Conservation (phyloP, 345 rosid genomes). For the Salix exigua region DNA sequence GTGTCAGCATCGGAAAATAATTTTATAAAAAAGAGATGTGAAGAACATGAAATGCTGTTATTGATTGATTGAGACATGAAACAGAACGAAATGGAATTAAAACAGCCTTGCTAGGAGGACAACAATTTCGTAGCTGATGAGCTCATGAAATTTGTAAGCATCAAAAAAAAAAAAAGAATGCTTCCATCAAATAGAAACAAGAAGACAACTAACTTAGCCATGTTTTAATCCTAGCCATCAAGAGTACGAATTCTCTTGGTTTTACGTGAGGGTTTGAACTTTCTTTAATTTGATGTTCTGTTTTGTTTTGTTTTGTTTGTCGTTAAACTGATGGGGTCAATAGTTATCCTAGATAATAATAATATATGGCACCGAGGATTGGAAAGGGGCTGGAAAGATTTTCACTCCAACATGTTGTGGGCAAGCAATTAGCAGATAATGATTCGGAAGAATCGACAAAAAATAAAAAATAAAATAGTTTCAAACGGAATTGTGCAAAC, state of each 20-base stretch:
- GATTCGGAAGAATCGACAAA: background rate
- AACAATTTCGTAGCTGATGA: background rate
- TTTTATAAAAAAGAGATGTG: too few relatives aligned
- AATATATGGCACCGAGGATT: background rate
- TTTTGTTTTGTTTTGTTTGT: background rate
- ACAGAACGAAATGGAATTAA: too few relatives aligned
- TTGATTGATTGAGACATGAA: too few relatives aligned
- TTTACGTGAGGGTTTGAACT: background rate
- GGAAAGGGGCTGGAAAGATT: background rate
- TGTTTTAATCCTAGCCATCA: background rate
- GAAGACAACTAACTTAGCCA: background rate
- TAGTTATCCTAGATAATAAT: background rate
- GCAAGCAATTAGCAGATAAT: background rate
- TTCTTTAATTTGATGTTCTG: background rate
- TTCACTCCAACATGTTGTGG: background rate
- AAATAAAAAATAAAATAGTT: background rate
- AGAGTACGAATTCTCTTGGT: background rate
- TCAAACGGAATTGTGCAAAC: background rate
- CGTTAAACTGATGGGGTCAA: background rate
- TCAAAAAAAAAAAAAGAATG: background rate
- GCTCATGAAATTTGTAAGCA: background rate
- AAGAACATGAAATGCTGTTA: too few relatives aligned
- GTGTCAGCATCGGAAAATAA: too few relatives aligned
- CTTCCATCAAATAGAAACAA: too few relatives aligned
- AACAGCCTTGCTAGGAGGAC: background rate